Evolutionary conservation across 371 early-diverging fungal genomes (phyloP), one percentile per base, ranked within the genome.

Genomic region (Rhizopus delemar): DNA sequence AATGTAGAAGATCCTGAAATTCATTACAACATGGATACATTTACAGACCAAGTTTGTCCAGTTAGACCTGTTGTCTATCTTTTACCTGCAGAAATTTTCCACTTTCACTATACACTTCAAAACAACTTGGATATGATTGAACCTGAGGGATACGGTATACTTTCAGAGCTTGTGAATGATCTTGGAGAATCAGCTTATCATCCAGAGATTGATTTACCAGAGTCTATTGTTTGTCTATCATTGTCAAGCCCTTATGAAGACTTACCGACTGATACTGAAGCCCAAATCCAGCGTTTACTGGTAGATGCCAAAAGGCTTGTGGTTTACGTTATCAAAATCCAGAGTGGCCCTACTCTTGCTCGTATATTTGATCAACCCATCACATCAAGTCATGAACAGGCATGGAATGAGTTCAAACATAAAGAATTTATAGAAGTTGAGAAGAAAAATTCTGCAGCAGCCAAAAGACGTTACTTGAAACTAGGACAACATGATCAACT

Each of bases 221-320:
- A 82, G 41, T 71, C 84, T 6, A 89, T 90, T 73, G 82, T 94
- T 2, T 74, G 83, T 34, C 75, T 97, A 22, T 78, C 80, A 3
- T 69, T 97, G 39, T 78, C 83, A 0, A 91, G 90, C 54, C 71
- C 89, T 29, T 85, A 86, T 36, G 87, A 89, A 36, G 74, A 66
- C 41, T 75, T 70, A 51, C 75, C 81, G 41, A 82, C 87, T 53
- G 92, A 92, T 53, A 78, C 81, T 6, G 83, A 82, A 11, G 74
- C 81, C 52, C 84, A 81, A n/a, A 64, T 86, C 32, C 85, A 89
- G 51, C 86, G 90, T 13, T 72, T 97, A 33, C 82, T 94, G 50
- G 80, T 87, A n/a, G 95, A 96, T 65, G 92, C 98, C 29, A 99
- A 98, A 74, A 88, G 95, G 15, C 81, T 89, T 53, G 84, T 95